Base-by-base conservation (phyloP, 2,329 filamentous ascomycete genomes). In the Plenodomus biglobosus region DNA sequence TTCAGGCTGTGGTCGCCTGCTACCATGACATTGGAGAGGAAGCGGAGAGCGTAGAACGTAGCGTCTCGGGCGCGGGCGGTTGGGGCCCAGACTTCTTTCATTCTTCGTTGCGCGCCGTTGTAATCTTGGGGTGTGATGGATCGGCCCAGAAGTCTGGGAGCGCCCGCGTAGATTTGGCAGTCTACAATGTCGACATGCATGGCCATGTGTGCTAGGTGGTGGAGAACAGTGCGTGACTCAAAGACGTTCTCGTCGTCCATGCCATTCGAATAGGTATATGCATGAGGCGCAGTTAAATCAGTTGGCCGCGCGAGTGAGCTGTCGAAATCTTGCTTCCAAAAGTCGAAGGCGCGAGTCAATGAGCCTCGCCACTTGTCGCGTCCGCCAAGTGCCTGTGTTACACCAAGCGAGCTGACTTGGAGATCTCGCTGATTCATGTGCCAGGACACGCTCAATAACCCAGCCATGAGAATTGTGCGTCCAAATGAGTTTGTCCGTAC, bases 111-210 rank as follows among this genome's bases (percentile, higher is more conserved):
- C 2, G 90, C 90, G 42, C 85, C 86, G 54, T 80, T 85, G 47
- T 94, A 86, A 72, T 97, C 94, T 53, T 89, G 84, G 1, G 84
- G 79, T 1, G 89, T 91, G 52, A 97, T 95, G 0, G 86, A 85
- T 39, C 92, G 85, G 18, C 94, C 92, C 3, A 97, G 82, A 2
- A 96, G 80, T 22, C 92, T 82, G 59, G 86, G 89, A 1, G 92
- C 90, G 8, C 92, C 86, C 4, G 92, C 94, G 70, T 94, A 96
- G 57, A 97, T 95, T 73, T 97, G 92, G 64, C 91, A 92, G 70
- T 97, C 92, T n/a, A 95, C 89, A 44, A 97, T 90, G 66, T 97
- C 92, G 19, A 95, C 91, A 66, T 97, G 91, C 82, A 96, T 96
- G 2, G 91, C 90, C 90, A 99, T 96, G 71, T 97, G 94, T 0